Conservation (phyloP, 805 yeast genomes). For the Torulaspora microellipsoides region DNA sequence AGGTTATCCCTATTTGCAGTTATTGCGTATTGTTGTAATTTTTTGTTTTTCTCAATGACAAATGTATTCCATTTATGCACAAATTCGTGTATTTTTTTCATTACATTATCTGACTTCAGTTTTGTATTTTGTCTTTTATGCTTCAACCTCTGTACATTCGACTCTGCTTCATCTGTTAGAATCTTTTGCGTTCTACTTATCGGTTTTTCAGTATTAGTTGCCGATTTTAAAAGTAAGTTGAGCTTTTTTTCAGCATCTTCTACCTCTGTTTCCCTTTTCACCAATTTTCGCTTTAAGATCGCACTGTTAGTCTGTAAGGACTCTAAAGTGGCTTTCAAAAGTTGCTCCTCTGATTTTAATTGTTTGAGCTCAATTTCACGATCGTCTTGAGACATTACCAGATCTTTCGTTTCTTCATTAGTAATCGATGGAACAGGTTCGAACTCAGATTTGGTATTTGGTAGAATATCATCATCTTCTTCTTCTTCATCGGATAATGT, state of each 20-base stretch:
- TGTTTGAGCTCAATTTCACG: too few species aligned
- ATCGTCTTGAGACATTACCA: too few species aligned
- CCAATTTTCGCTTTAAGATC: constrained; percentile 23
- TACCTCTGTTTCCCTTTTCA: constrained; percentile 23
- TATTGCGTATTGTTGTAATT: constrained; percentile 17
- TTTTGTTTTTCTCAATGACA: constrained; percentile 13
- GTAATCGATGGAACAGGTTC: neutral
- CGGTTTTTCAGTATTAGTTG: neutral
- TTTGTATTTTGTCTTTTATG: constrained; percentile 18
- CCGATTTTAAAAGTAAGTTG: constrained; percentile 2
- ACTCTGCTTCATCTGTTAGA: constrained; percentile 15
- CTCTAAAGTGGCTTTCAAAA: constrained; percentile 11
- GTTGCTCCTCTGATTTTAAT: constrained; percentile 8
- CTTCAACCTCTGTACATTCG: constrained; percentile 8
- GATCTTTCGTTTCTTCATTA: too few species aligned
- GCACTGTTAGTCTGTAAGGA: constrained; percentile 16
- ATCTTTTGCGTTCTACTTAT: constrained; percentile 16
- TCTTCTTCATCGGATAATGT: constrained; percentile 7
- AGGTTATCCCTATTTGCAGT: constrained; percentile 17
- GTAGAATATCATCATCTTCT: neutral
- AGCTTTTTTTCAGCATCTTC: constrained; percentile 15
- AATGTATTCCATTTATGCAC: constrained; percentile 12
- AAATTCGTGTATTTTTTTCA: constrained; percentile 8
- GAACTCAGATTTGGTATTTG: neutral
- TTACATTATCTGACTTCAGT: constrained; percentile 18